Evolutionary conservation across 2,329 filamentous ascomycete genomes (phyloP), one percentile per base, ranked within the genome.

Genomic region (Fusarium sp.): DNA sequence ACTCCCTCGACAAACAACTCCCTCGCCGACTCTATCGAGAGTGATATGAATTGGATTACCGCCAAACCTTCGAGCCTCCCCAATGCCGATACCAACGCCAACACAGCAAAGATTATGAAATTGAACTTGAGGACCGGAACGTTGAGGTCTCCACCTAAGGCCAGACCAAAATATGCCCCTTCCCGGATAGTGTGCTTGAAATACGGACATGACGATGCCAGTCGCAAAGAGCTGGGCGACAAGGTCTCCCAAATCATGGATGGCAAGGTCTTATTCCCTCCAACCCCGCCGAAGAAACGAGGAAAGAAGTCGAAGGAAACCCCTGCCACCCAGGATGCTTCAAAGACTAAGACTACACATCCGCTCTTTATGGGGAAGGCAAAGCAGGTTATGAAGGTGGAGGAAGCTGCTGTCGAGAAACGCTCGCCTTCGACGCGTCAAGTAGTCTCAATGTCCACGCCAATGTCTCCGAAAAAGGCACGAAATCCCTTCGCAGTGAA

Each of bases 191-290:
- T 90, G 4, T 80, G 81, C 15, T 83, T 94, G 32, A 84, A 80
- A 65, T 95, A 95, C 74, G 87, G 86, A 3, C 75, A 73, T 7
- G 85, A 87, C 59, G 76, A 81, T 9, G 77, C 76, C 29, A 81
- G 80, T 41, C 84, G 84, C 41, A 74, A 78, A 32, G 79, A 80
- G 1, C 77, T 92, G 29, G 91, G 90, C 1, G 77, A 84, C 11
- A 85, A 84, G 69, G 91, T 97, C 59, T 80, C 90, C 25, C 81
- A 85, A 7, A 92, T 97, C 25, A 78, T 94, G 15, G 71, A 75
- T 22, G 76, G 78, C 32, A 73, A 73, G 8, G 65, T 74, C 8
- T 70, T 74, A 16, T 62, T 77, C 10, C 74, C 78, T 16, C 71
- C 69, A 54, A 69, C 66, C 7, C 69, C 72, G 9, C 66, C 56